Conservation (phyloP, 345 rosid species). For the Clarkia xantiana region DNA sequence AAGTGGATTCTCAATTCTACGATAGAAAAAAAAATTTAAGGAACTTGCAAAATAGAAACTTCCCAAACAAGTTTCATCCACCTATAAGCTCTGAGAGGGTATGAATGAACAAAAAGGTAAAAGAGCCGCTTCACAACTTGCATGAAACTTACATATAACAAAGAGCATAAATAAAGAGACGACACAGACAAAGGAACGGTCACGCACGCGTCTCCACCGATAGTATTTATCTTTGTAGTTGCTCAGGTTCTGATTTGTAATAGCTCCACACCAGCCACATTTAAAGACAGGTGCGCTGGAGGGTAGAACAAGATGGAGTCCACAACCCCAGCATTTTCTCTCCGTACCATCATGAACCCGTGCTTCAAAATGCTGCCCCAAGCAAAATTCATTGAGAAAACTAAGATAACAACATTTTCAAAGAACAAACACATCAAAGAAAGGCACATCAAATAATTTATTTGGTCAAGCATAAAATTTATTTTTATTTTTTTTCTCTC, state of each 20-base stretch:
- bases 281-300: slow-evolving; percentile 52
- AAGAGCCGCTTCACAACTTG: neutral
- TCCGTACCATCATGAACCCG: slow-evolving; percentile 38
- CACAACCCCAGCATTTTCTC: slow-evolving; percentile 91
- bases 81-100: neutral
- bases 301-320: slow-evolving; percentile 59
- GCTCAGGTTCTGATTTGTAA: slow-evolving; percentile 39
- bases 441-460: no score
- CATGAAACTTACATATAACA: slow-evolving; percentile 46
- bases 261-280: slow-evolving; percentile 97
- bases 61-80: no score
- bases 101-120: neutral
- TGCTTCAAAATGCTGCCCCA: slow-evolving; percentile 39
- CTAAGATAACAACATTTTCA: no score
- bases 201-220: slow-evolving; percentile 69
- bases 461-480: no score
- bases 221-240: slow-evolving; percentile 34
- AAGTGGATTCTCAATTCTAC: no score
- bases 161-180: slow-evolving; percentile 56
- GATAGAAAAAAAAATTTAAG: no score
- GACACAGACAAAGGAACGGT: slow-evolving; percentile 59
- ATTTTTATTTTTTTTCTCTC: no score
- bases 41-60: no score
- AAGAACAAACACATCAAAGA: no score
- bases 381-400: neutral